A percentile compares a stretch with the other conserved stretches of the same genome.
These are phyloP conservation scores for Tylopilus vinaceipallidus DNA, from an alignment of 768 basidiomycete genomes.

Conservation along the genomic window DNA sequence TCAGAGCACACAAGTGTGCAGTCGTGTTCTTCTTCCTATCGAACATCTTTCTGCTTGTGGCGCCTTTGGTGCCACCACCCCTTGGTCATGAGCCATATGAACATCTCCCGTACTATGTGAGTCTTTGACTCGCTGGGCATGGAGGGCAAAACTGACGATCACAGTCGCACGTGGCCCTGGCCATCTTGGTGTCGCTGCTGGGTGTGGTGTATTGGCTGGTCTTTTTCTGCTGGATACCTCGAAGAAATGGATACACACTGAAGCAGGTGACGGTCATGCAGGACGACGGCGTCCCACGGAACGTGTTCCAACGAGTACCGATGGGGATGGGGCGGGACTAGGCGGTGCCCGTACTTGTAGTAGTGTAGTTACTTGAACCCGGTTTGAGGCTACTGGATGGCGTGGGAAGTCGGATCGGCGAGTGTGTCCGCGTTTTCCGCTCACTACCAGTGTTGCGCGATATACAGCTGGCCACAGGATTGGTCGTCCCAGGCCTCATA, in stretches of 20 bases:
- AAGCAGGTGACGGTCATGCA: constrained; percentile 46
- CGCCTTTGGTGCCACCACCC: constrained; percentile 62
- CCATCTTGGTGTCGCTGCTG: constrained; percentile 44
- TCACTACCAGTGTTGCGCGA: too few relatives aligned
- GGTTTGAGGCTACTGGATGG: too few relatives aligned
- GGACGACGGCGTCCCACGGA: constrained; percentile 59
- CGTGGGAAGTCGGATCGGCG: constrained; percentile 12
- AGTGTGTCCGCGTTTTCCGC: constrained; percentile 15
- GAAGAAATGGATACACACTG: constrained; percentile 46
- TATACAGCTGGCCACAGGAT: constrained; percentile 24
- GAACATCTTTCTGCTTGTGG: constrained; percentile 60
- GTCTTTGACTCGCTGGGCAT: constrained; percentile 18
- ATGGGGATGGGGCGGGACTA: constrained; percentile 2
- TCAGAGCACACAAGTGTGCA: constrained; percentile 49
- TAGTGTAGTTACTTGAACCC: too few relatives aligned
- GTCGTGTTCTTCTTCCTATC: constrained; percentile 59
- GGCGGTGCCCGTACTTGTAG: background rate
- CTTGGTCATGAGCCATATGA: constrained; percentile 51
- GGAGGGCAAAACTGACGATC: background rate
- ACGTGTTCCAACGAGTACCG: constrained; percentile 44
- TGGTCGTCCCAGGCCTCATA: constrained; percentile 17
- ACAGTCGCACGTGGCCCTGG: constrained; percentile 51
- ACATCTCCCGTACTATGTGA: constrained; percentile 66
- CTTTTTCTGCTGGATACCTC: constrained; percentile 50
- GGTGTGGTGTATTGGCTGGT: constrained; percentile 59